phyloP scores from a whole-genome alignment of 257 asterid species.

The Salvia splendens region DNA sequence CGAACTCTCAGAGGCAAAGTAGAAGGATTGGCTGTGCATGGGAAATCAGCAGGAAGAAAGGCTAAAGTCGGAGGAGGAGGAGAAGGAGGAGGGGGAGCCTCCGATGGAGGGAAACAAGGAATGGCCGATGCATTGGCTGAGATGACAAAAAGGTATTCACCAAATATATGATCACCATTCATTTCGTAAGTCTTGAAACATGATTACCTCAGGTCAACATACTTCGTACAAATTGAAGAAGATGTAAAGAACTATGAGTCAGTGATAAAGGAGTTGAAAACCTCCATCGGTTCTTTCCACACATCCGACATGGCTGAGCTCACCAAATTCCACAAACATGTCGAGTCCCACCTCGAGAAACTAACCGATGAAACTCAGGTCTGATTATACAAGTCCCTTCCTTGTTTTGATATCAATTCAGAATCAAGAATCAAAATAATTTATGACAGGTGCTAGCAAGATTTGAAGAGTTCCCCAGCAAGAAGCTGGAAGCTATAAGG shows the following conservation, averaged over 20 bases:
- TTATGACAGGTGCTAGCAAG: conserved; percentile 68
- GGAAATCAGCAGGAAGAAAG: conserved; percentile 54
- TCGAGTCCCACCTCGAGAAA: conserved; percentile 78
- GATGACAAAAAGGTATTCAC: conserved; percentile 76
- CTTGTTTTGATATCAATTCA: not conserved
- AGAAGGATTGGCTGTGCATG: conserved; percentile 63
- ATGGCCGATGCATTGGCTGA: conserved; percentile 99
- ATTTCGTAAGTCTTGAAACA: not conserved
- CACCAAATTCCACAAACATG: conserved; percentile 55
- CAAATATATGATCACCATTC: not conserved
- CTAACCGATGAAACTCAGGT: conserved; percentile 86
- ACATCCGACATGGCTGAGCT: conserved; percentile 84
- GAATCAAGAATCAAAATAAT: conserved; percentile 7
- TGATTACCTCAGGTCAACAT: conserved; percentile 65
- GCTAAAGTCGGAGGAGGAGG: conserved; percentile 46
- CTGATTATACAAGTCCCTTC: not conserved
- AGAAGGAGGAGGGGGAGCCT: conserved; percentile 7
- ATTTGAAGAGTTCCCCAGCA: conserved; percentile 79
- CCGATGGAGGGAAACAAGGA: conserved; percentile 74
- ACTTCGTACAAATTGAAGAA: conserved; percentile 84
- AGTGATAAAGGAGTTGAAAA: conserved; percentile 56
- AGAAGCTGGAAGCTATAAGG: conserved; percentile 80
- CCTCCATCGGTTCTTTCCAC: conserved; percentile 51
- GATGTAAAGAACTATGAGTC: conserved; percentile 60
- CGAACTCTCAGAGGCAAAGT: conserved; percentile 83